A percentile compares a stretch with the other conserved stretches of the same genome.
These are phyloP conservation scores for Taphrina pruni DNA, from an alignment of 1,139 yeast species.

Conservation along the genomic window DNA sequence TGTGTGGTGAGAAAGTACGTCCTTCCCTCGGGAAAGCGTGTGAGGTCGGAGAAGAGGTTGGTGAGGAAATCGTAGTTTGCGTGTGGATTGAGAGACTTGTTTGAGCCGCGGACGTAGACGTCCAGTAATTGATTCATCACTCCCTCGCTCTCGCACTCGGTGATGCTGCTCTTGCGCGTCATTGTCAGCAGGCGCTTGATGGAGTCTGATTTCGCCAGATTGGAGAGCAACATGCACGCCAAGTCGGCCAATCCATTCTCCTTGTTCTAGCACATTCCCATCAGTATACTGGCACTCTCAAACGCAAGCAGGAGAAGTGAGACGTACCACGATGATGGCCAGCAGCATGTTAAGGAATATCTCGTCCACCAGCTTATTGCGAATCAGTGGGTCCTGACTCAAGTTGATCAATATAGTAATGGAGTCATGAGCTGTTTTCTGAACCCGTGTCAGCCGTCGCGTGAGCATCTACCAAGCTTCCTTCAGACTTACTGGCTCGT, in stretches of 20 bases:
- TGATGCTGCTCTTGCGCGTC: slow-evolving; percentile 48
- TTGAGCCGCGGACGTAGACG: slow-evolving; percentile 85
- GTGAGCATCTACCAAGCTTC: not conserved
- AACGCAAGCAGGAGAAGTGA: slow-evolving; percentile 47
- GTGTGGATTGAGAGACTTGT: slow-evolving; percentile 68
- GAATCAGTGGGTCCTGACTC: slow-evolving; percentile 68
- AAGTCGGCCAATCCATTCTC: slow-evolving; percentile 75
- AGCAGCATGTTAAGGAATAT: slow-evolving; percentile 60
- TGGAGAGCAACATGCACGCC: slow-evolving; percentile 81
- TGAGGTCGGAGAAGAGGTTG: slow-evolving; percentile 87
- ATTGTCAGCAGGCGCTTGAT: slow-evolving; percentile 60
- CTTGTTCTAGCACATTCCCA: slow-evolving; percentile 51
- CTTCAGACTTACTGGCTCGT: slow-evolving; percentile 53
- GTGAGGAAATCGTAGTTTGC: slow-evolving; percentile 84
- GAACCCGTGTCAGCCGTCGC: not conserved
- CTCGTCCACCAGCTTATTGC: slow-evolving; percentile 70
- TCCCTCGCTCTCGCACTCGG: slow-evolving; percentile 61
- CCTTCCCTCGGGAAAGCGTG: slow-evolving; percentile 75
- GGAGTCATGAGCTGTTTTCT: slow-evolving; percentile 58
- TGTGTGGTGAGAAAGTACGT: slow-evolving; percentile 74
- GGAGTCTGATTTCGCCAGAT: slow-evolving; percentile 77
- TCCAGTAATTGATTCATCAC: slow-evolving; percentile 87
- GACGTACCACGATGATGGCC: slow-evolving; percentile 43
- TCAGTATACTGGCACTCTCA: not conserved
- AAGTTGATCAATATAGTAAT: slow-evolving; percentile 81